Percentiles rank a stretch among this genome's conserved stretches.
Conservation (phyloP, 2,329 filamentous ascomycete genomes). For the Aquanectria penicillioides region DNA sequence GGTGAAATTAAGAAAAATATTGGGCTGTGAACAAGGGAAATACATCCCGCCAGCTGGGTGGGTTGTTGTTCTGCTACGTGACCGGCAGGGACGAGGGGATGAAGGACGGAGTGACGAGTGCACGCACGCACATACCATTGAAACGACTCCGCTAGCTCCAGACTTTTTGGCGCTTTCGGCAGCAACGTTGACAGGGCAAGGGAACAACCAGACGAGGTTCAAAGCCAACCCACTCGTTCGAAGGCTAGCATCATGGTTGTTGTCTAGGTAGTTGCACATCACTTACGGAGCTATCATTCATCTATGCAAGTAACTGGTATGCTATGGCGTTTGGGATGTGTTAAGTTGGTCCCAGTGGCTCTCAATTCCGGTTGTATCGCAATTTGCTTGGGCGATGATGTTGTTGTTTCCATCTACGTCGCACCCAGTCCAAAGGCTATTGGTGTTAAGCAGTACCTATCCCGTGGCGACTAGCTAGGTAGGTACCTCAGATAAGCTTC, state of each 20-base stretch:
- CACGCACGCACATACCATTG: constrained; percentile 12
- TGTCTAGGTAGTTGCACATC: neutral
- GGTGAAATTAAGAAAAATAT: no score
- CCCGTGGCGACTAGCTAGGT: no score
- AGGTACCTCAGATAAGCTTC: no score
- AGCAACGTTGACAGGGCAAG: neutral
- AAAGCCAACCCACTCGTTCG: no score
- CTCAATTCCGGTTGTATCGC: neutral
- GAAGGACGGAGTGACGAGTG: constrained; percentile 1
- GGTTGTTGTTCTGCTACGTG: constrained; percentile 11
- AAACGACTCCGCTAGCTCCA: constrained; percentile 17
- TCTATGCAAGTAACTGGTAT: neutral
- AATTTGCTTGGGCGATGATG: no score
- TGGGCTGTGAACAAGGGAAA: no score
- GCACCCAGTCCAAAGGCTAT: no score
- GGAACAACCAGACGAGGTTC: neutral
- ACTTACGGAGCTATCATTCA: neutral
- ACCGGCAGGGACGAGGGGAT: constrained; percentile 2
- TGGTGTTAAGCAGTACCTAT: no score
- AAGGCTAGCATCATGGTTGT: no score
- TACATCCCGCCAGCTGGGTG: neutral
- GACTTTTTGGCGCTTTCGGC: neutral
- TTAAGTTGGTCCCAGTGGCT: neutral
- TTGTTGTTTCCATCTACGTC: constrained; percentile 3
- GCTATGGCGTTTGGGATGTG: no score